Conservation (phyloP, 176 grass and related monocot species). For the Raddia distichophylla region DNA sequence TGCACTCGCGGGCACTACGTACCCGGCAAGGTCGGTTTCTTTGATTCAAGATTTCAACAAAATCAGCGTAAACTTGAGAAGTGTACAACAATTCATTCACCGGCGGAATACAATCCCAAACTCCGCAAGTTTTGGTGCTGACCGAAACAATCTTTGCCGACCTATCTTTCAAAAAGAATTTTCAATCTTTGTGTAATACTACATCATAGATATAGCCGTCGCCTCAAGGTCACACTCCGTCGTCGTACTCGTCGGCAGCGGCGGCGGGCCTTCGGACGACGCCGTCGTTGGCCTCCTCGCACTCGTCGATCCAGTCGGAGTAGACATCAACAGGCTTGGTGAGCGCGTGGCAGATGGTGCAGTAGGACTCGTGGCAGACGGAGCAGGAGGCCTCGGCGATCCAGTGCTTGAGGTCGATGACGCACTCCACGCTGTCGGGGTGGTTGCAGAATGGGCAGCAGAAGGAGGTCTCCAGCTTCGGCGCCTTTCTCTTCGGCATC, state of each 20-base stretch:
- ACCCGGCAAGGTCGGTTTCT: too few species aligned
- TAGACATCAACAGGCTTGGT: conserved; percentile 22
- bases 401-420: neutral
- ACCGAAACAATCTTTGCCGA: too few species aligned
- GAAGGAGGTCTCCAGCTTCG: conserved; percentile 40
- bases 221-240: too few species aligned
- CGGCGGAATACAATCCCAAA: too few species aligned
- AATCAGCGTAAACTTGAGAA: too few species aligned
- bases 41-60: too few species aligned
- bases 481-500: neutral
- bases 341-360: neutral
- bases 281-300: neutral
- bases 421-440: conserved; percentile 10
- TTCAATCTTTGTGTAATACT: too few species aligned
- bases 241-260: neutral
- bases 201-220: too few species aligned
- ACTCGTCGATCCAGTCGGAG: neutral
- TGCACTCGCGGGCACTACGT: too few species aligned
- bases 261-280: neutral
- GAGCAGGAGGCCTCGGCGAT: neutral
- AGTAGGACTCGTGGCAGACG: conserved; percentile 12
- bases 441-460: conserved; percentile 42
- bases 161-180: too few species aligned
- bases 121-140: too few species aligned
- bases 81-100: too few species aligned